Evolutionary conservation across 2,329 filamentous ascomycete species (phyloP), one percentile per base, ranked within the genome.

Genomic region (Ceratocystiopsis sp.): DNA sequence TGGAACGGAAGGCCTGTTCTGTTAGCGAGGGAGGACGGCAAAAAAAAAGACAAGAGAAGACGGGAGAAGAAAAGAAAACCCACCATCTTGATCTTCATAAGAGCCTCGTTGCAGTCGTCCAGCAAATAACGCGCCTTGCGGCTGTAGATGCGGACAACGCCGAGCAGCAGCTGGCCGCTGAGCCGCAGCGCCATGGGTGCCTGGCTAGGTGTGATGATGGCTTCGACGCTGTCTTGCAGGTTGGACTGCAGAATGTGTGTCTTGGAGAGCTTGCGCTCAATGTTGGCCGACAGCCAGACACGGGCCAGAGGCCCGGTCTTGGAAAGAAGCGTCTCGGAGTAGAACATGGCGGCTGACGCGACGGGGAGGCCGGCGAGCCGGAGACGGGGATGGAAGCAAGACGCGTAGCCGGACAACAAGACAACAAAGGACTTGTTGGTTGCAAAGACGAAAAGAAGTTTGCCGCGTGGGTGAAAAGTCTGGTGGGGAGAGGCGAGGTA

Each of bases 81-180:
- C 64, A 95, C 89, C 86, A 96, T 93, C 59, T 96, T 95, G 55
- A 98, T 95, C 66, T 95, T 96, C 70, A 93, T 80, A 51, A 98
- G 68, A 35, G 89, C 89, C 63, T 98, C 91, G 55, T 93, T 95
- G 64, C 91, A 98, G 59, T 98, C 91, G 56, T 98, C 91, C 40
- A 96, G 69, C 41, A 98, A 68, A 61, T 98, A 98, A 55, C 87
- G 82, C 56, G 91, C 89, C 65, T 98, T 98, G 57, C 91, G 75
- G 62, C 87, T 93, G 63, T 98, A 98, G 57, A 98, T 98, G 57
- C 89, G 78, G 53, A 95, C 91, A 21, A 98, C 91, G 65, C 91
- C 91, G 44, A 98, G 73, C 56, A 98, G 68, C 45, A 98, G 71
- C 65, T 98, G 91, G 47, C 89, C 87, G 57, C 86, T 96, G 48